phyloP scores from a whole-genome alignment of 192 early-diverging fungal genomes.

The Lunasporangiospora selenospora region DNA sequence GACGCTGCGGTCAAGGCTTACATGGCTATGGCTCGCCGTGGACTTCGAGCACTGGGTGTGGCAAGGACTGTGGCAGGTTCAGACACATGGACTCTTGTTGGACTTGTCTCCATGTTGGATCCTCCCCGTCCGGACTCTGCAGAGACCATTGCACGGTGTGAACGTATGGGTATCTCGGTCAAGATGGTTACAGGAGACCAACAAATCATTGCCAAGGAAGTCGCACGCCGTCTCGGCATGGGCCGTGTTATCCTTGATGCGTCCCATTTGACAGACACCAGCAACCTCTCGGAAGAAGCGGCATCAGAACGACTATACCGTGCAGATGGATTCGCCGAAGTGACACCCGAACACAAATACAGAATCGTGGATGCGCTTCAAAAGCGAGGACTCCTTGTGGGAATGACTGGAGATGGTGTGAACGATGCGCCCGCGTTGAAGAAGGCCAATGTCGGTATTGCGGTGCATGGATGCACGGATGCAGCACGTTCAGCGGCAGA shows the following conservation, averaged over 20 bases:
- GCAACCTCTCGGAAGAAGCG: conserved; percentile 51
- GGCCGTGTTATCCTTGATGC: conserved; percentile 73
- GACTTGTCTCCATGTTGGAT: conserved; percentile 70
- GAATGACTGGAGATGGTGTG: conserved; percentile 86
- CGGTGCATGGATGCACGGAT: conserved; percentile 78
- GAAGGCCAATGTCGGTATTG: conserved; percentile 85
- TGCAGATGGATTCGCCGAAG: conserved; percentile 80
- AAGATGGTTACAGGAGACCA: conserved; percentile 88
- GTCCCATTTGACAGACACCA: conserved; percentile 54
- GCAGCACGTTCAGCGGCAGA: conserved; percentile 81
- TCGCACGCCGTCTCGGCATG: conserved; percentile 74
- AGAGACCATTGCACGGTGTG: conserved; percentile 68
- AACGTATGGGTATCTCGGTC: conserved; percentile 67
- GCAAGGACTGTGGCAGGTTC: conserved; percentile 58
- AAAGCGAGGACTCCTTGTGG: conserved; percentile 60
- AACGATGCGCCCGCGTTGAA: conserved; percentile 86
- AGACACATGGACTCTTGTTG: conserved; percentile 67
- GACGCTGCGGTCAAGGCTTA: conserved; percentile 61
- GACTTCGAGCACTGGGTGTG: conserved; percentile 77
- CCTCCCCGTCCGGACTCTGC: conserved; percentile 75
- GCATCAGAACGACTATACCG: conserved; percentile 62
- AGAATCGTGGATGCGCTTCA: conserved; percentile 76
- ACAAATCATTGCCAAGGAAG: conserved; percentile 74
- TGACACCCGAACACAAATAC: conserved; percentile 84
- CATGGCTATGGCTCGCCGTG: conserved; percentile 65